Evolutionary conservation across 2,329 filamentous ascomycete genomes (phyloP), one percentile per base, ranked within the genome.

Genomic region (Alternaria gaisen): DNA sequence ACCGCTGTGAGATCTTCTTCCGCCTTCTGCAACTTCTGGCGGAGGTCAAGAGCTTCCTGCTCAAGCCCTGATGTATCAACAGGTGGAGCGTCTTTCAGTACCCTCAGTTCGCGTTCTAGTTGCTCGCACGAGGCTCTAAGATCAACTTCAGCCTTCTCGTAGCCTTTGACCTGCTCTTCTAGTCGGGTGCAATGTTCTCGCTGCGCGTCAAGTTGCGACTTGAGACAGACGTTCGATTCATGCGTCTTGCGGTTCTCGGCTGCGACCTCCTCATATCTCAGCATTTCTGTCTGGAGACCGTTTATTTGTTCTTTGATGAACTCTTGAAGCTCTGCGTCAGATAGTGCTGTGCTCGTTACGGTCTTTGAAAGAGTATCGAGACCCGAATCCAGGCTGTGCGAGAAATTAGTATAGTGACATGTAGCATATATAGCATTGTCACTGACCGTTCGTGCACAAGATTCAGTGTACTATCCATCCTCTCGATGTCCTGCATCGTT

Each of bases 401-500:
- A 14, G 10, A 1, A 40, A 44, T 73, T 30, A 71, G 56, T 18
- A 53, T 12, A 12, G 22, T 9, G 8, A 20, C 12, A 22, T 20
- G 22, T 6, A 38, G 22, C 2, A 38, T 18, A n/a, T 11, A 8
- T 24, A n/a, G 24, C 16, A 50, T 5, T 32, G 22, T 34, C 18
- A n/a, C 67, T 60, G 48, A 73, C 74, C 61, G 64, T 34, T 74
- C 56, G 24, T 68, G 52, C 6, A 75, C 28, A 24, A 55, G 69
- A 12, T 59, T 63, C 18, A 77, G 47, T 64, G 72, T 73, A 9
- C 34, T 34, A 46, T 77, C 70, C 3, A 64, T 66, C 40, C 71
- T 72, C 11, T 62, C 47, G 3, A 71, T 46, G 40, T 76, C 69
- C 1, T 71, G 62, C 2, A 41, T 10, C 1, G 70, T 73, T 28